Conservation (phyloP, 345 rosid species). For the Arabidopsis arenosa region DNA sequence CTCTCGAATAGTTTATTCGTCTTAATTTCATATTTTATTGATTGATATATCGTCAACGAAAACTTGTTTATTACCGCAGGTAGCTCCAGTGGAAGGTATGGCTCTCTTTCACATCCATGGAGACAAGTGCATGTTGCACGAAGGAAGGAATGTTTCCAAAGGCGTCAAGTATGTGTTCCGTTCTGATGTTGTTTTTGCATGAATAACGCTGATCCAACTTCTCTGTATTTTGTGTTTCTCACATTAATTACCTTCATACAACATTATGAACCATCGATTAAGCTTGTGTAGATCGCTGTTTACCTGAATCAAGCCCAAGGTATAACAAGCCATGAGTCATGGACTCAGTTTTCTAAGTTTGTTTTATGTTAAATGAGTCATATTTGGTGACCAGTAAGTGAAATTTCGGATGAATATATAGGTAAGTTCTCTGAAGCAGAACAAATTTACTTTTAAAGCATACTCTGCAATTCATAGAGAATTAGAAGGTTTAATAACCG, state of each 20-base stretch:
- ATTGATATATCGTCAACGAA: not conserved
- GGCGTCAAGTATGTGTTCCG: conserved; percentile 91
- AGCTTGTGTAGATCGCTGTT: conserved; percentile 19
- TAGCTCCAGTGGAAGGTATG: conserved; percentile 91
- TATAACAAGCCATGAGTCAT: conserved; percentile 12
- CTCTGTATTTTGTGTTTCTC: conserved; percentile 21
- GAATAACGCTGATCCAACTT: conserved; percentile 33
- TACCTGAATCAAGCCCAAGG: conserved; percentile 9
- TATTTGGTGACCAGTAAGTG: not conserved
- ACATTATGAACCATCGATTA: not conserved
- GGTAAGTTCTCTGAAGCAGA: conserved; percentile 26
- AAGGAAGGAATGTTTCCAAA: conserved; percentile 73
- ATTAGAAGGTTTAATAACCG: not conserved
- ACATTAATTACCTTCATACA: not conserved
- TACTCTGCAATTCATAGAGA: conserved; percentile 7
- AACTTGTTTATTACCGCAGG: conserved; percentile 45
- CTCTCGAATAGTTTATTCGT: not conserved
- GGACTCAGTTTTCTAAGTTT: not conserved
- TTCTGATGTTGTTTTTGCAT: conserved; percentile 93
- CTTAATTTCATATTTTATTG: not conserved
- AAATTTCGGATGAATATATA: conserved; percentile 7
- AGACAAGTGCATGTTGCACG: conserved; percentile 90
- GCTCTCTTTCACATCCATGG: conserved; percentile 96
- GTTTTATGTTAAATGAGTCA: conserved; percentile 17
- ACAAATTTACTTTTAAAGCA: conserved; percentile 25